Percentiles rank a stretch among this genome's conserved stretches.
Conservation (phyloP, 208 protist genomes). For the Crithidia brevicula region DNA sequence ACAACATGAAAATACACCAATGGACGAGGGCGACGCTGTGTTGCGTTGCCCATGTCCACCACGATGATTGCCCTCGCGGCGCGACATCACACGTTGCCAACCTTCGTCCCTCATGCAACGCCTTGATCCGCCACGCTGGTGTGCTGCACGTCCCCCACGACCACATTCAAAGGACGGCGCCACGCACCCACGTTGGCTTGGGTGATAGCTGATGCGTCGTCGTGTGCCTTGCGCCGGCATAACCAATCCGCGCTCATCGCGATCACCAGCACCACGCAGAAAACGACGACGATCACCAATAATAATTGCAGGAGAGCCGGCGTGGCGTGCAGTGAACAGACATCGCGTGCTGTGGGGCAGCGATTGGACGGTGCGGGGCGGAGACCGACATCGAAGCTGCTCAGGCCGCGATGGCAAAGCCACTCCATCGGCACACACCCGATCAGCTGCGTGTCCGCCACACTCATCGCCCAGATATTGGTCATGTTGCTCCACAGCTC, state of each 20-base stretch:
- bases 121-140: too few relatives aligned
- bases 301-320: background rate
- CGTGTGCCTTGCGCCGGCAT: too few relatives aligned
- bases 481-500: conserved; percentile 10
- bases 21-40: too few relatives aligned
- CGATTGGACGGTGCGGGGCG: background rate
- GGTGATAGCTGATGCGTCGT: too few relatives aligned
- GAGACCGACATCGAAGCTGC: background rate
- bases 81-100: too few relatives aligned
- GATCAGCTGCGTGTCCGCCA: conserved; percentile 1
- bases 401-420: background rate
- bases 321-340: background rate
- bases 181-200: too few relatives aligned
- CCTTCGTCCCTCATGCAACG: too few relatives aligned
- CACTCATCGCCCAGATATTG: background rate
- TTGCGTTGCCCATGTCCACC: too few relatives aligned
- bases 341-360: background rate
- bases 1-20: too few relatives aligned
- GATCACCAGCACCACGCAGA: background rate
- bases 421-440: conserved; percentile 7
- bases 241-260: background rate
- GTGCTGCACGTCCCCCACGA: too few relatives aligned
- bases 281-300: background rate
- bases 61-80: too few relatives aligned
- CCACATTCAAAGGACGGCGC: too few relatives aligned